Evolutionary conservation across 2,329 filamentous ascomycete genomes (phyloP).

Genomic region (Herpotrichia juniperi): DNA sequence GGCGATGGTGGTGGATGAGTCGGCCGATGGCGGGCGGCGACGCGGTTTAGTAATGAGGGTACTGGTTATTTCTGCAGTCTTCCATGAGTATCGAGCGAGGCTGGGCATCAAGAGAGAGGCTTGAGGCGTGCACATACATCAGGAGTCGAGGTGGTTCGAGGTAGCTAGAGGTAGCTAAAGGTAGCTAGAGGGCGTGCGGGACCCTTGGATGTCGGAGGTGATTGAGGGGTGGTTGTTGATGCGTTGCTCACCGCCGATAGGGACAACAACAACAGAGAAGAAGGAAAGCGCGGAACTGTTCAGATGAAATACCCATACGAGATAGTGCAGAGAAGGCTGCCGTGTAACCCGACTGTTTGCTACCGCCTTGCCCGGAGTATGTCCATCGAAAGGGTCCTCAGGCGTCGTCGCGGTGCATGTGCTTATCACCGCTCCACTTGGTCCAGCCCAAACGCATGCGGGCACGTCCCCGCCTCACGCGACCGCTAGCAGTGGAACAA

Average conservation of each 20-base stretch:
- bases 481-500: background rate
- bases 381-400: background rate
- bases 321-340: too few relatives aligned
- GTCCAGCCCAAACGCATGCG: background rate
- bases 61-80: background rate
- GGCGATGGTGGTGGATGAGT: background rate
- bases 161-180: too few relatives aligned
- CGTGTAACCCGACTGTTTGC: too few relatives aligned
- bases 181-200: background rate
- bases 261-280: background rate
- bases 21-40: background rate
- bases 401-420: conserved; percentile 1
- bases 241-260: background rate
- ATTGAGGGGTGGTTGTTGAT: background rate
- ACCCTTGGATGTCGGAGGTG: background rate
- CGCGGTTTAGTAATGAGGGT: background rate
- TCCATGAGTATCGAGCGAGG: background rate
- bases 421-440: conserved; percentile 1
- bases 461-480: background rate
- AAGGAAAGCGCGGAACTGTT: too few relatives aligned
- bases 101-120: background rate
- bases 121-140: too few relatives aligned
- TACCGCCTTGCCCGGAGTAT: too few relatives aligned
- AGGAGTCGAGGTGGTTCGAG: background rate
- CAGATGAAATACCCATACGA: too few relatives aligned